Evolutionary conservation across 441 rosid species (phyloP), one percentile per base, ranked within the genome.

Genomic region (Populus trichocarpa): DNA sequence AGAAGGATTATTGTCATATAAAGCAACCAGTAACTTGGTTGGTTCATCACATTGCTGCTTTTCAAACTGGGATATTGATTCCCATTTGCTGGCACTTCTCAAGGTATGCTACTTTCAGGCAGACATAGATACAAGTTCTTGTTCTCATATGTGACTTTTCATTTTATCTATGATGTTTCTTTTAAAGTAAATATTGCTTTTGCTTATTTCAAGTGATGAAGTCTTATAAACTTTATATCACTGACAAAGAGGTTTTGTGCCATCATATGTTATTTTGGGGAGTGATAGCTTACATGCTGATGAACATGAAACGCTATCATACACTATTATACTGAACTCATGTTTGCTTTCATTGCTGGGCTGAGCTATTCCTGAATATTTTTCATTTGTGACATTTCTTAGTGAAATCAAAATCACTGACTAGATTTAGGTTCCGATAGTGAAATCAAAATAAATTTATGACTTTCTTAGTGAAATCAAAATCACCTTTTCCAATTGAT

Each of bases 1-100:
- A 61, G 98, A 94, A 73, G 97, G 95, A 75, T 80, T 89, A 77
- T 77, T 96, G 82, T 92, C 98, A 16, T 94, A 90, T 84, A 91
- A 94, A 84, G 88, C 89, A 78, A 94, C 98, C 25, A 84, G 89
- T 73, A 81, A 84, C 79, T 89, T 94, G 81, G 91, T 93, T 85
- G 89, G 91, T 84, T 88, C 95, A 77, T 90, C 95, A 80, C 87
- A 81, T 80, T 92, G 94, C 79, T 85, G 92, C 84, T 89, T 90
- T 85, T 84, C 85, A 78, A 89, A 85, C 69, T 83, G 91, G 86
- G 99, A 95, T 77, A 79, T 88, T 77, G 98, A 96, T 83, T 78
- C 81, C 10, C 88, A 93, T 86, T 84, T 94, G 77, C 85, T 93
- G 88, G 84, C 81, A 69, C 93, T 96, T 83, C 91, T 96, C 50